phyloP scores from a whole-genome alignment of 2,329 filamentous ascomycete species.

The Penicillium verrucosum region DNA sequence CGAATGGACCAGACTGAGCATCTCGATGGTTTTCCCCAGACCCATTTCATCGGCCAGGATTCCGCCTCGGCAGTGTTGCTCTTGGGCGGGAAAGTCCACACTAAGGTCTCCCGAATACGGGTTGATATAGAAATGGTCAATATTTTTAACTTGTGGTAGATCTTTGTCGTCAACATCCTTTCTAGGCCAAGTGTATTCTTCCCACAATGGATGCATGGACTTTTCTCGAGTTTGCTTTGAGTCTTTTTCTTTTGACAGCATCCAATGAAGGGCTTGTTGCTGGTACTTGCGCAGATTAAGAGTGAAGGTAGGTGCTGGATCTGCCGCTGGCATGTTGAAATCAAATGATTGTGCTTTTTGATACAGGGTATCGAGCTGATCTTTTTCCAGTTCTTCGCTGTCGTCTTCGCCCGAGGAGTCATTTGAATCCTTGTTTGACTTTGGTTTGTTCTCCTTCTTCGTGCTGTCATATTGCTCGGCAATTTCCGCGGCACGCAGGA shows the following conservation, averaged over 20 bases:
- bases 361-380: slow-evolving; percentile 90
- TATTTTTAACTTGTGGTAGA: slow-evolving; percentile 61
- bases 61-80: slow-evolving; percentile 90
- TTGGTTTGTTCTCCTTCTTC: slow-evolving; percentile 46
- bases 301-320: slow-evolving; percentile 76
- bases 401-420: slow-evolving; percentile 68
- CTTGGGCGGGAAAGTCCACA: slow-evolving; percentile 84
- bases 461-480: slow-evolving; percentile 70
- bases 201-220: slow-evolving; percentile 97
- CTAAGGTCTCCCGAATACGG: slow-evolving; percentile 94
- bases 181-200: slow-evolving; percentile 85
- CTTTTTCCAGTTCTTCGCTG: slow-evolving; percentile 86
- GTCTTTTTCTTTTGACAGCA: slow-evolving; percentile 88
- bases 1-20: slow-evolving; percentile 88
- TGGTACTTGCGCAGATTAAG: slow-evolving; percentile 89
- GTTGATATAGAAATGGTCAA: slow-evolving; percentile 85
- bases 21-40: slow-evolving; percentile 95
- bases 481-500: slow-evolving; percentile 83
- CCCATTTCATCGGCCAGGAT: slow-evolving; percentile 97
- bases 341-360: slow-evolving; percentile 96
- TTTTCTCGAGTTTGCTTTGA: slow-evolving; percentile 65
- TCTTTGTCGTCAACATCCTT: slow-evolving; percentile 84
- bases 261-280: slow-evolving; percentile 93
- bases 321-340: slow-evolving; percentile 82
- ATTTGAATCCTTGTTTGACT: slow-evolving; percentile 34